phyloP scores from a whole-genome alignment of 2,329 filamentous ascomycete species.

The Colletotrichum gloeosporioides region DNA sequence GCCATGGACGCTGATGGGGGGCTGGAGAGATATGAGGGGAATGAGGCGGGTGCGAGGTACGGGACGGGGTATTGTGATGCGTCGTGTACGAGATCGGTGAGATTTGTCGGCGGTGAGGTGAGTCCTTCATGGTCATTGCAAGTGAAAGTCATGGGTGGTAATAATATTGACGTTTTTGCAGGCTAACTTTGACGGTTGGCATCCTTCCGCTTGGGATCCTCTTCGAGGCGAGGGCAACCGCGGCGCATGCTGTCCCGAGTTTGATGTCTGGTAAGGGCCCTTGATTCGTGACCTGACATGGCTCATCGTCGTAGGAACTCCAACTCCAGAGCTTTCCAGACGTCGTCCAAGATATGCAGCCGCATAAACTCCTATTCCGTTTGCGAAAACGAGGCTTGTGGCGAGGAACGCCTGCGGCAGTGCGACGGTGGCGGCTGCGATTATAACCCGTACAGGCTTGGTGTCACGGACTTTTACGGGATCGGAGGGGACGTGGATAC shows the following conservation, averaged over 20 bases:
- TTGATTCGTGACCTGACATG: neutral
- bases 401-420: conserved; percentile 47
- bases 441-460: conserved; percentile 69
- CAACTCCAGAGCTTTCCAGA: conserved; percentile 55
- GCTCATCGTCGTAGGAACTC: conserved; percentile 38
- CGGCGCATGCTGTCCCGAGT: conserved; percentile 62
- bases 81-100: conserved; percentile 48
- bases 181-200: conserved; percentile 48
- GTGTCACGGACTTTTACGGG: conserved; percentile 64
- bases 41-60: conserved; percentile 53
- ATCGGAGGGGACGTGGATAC: conserved; percentile 62
- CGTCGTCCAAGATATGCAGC: conserved; percentile 5
- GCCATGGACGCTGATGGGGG: conserved; percentile 61
- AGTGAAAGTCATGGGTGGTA: no score
- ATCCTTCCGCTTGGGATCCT: conserved; percentile 51
- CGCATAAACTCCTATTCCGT: neutral
- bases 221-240: conserved; percentile 52
- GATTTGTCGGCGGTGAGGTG: conserved; percentile 50
- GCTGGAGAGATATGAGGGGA: conserved; percentile 45
- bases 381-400: conserved; percentile 23
- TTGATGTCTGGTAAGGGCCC: conserved; percentile 61
- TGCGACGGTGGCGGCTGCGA: conserved; percentile 72
- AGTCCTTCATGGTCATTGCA: neutral
- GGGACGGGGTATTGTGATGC: conserved; percentile 61
- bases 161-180: neutral